Base-by-base conservation (phyloP, 352 stramenopile genomes). In the Pythium aquatile region DNA sequence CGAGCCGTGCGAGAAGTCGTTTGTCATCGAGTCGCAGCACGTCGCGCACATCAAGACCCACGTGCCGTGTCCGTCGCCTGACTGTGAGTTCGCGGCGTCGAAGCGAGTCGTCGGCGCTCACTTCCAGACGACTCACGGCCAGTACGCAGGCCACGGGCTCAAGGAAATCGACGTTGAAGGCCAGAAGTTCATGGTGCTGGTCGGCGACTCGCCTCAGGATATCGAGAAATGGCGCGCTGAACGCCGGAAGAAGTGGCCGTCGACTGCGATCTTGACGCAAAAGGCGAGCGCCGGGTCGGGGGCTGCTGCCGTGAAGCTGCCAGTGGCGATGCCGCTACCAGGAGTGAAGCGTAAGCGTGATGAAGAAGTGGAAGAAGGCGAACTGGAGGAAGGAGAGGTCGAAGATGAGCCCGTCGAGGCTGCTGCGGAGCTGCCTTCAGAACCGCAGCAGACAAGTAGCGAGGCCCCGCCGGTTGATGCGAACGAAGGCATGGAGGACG, bases 151-250 rank as follows among this genome's bases (percentile, higher is more conserved):
- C 2, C 64, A 88, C 44, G 85, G 85, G 9, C 70, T 93, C 10
- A 93, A 94, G 58, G 83, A 92, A 40, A 90, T 94, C 32, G 85
- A 92, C 11, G 73, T 94, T 55, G 85, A 94, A 70, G 85, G 83
- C n/a, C 85, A 94, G 49, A 93, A 88, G 65, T 94, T 94, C 61
- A 85, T 82, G 69, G 85, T 94, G n/a, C 61, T 94, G 11, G 77
- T 94, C 20, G 85, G 85, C 16, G 88, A 94, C 37, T 93, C 83
- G 24, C 79, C 78, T 0, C 81, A 93, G 55, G 85, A 94, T 53
- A 94, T 94, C 65, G 64, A 74, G 0, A 86, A 87, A 56, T 94
- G 85, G 85, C 81, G 85, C 7, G 81, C 82, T 24, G 85, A 94
- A 52, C 79, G 85, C 17, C 76, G 85, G 20, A 90, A 88, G 54